Conservation (phyloP, 2,329 filamentous ascomycete species). For the Cladophialophora psammophila region DNA sequence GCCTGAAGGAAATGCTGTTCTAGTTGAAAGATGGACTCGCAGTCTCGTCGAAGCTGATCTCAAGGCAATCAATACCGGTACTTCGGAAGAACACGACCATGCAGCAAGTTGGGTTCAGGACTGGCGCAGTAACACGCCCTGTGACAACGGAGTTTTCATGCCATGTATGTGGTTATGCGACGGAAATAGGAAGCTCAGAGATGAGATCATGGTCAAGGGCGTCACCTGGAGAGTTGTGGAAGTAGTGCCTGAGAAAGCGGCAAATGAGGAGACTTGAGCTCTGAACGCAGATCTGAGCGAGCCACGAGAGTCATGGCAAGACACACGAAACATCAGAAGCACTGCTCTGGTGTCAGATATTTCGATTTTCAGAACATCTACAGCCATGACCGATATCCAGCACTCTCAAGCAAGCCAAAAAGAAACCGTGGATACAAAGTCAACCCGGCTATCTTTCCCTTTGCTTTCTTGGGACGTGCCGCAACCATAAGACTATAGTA, state of each 20-base stretch:
- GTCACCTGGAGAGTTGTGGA: conserved; percentile 31
- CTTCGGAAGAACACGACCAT: not conserved
- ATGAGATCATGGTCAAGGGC: conserved; percentile 26
- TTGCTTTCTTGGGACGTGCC: not conserved
- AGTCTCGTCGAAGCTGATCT: conserved; percentile 2
- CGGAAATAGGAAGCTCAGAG: conserved; percentile 26
- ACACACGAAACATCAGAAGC: not conserved
- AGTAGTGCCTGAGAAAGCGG: not conserved
- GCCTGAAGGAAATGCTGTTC: conserved; percentile 3
- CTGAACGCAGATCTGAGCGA: not conserved
- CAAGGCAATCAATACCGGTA: not conserved
- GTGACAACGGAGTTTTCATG: conserved; percentile 12
- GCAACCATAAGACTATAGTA: not conserved
- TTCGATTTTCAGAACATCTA: not conserved
- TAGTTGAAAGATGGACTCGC: conserved; percentile 34
- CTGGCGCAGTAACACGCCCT: conserved; percentile 30
- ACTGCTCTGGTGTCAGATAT: not conserved
- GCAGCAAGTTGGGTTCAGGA: conserved; percentile 26
- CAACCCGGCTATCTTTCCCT: not conserved
- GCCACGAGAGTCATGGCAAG: not conserved
- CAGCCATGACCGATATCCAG: not conserved
- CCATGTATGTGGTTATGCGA: conserved; percentile 31
- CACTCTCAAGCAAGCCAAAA: too few relatives aligned
- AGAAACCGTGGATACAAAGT: not conserved
- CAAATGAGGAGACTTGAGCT: not conserved